A percentile compares a stretch with the other conserved stretches of the same genome.
These are phyloP conservation scores for Tuber borchii DNA, from an alignment of 495 filamentous ascomycete species.

Conservation along the genomic window DNA sequence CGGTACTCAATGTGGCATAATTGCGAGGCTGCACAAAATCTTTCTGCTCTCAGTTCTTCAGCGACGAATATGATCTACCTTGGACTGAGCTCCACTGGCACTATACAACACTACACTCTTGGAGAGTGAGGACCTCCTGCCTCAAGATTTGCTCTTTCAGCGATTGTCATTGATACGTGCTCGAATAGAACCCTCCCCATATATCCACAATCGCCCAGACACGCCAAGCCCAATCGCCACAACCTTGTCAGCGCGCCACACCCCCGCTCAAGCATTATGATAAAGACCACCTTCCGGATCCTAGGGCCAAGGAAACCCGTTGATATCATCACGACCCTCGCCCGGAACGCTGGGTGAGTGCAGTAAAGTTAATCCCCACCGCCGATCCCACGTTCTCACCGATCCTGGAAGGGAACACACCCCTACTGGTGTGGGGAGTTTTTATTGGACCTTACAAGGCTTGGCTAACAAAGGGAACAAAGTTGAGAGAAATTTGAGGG, in stretches of 20 bases:
- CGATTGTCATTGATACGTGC: background rate
- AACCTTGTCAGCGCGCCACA: background rate
- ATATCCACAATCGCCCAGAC: background rate
- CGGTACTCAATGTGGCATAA: background rate
- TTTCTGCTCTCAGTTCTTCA: background rate
- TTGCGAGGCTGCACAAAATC: background rate
- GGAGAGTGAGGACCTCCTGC: background rate
- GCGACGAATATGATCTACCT: background rate
- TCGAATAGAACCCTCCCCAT: background rate
- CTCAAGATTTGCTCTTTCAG: background rate
- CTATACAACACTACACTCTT: background rate
- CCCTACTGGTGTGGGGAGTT: background rate
- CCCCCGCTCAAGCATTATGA: background rate
- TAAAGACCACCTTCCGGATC: background rate
- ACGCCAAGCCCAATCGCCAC: background rate
- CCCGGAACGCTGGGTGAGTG: background rate
- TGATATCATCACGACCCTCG: background rate
- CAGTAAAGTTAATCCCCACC: background rate
- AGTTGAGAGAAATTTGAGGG: background rate
- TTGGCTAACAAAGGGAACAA: background rate
- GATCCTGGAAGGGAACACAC: background rate
- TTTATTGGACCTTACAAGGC: background rate
- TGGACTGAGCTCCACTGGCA: background rate
- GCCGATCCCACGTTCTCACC: background rate
- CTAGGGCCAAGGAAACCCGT: background rate